Conservation (phyloP, 768 basidiomycete genomes). For the Coprinopsis sp. region DNA sequence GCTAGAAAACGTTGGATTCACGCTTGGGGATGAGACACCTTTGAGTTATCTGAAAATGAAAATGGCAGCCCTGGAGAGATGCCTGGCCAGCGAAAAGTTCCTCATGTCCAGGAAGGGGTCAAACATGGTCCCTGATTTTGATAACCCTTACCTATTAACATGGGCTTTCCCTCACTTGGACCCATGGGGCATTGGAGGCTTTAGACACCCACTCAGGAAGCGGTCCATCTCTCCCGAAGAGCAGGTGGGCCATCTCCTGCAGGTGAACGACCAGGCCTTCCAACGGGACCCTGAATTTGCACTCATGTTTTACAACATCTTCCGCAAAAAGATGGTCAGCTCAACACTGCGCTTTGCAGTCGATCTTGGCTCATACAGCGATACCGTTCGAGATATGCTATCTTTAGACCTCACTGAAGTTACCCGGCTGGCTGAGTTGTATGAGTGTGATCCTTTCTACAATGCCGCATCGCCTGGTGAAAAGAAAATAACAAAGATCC, state of each 20-base stretch:
- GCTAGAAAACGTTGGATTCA: background rate
- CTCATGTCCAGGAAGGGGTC: background rate
- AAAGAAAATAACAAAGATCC: no score
- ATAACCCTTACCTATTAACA: background rate
- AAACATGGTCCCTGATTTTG: background rate
- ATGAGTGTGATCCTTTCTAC: no score
- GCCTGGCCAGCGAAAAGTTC: background rate
- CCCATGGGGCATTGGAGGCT: background rate
- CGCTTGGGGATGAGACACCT: background rate
- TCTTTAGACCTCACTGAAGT: no score
- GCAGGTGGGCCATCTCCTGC: background rate
- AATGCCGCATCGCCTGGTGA: no score
- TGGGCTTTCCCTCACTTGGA: background rate
- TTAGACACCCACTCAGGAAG: background rate
- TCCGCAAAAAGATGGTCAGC: no score
- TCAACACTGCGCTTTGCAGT: no score
- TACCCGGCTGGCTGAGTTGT: no score
- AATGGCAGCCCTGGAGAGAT: background rate
- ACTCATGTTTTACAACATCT: slow-evolving; percentile 4
- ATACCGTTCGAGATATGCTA: no score
- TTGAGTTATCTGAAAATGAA: background rate
- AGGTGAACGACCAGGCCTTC: background rate
- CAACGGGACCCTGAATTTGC: background rate
- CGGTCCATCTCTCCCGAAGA: background rate
- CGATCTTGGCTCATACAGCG: no score